Conservation (phyloP, 805 yeast species). For the Sugiyamaella floridensis region DNA sequence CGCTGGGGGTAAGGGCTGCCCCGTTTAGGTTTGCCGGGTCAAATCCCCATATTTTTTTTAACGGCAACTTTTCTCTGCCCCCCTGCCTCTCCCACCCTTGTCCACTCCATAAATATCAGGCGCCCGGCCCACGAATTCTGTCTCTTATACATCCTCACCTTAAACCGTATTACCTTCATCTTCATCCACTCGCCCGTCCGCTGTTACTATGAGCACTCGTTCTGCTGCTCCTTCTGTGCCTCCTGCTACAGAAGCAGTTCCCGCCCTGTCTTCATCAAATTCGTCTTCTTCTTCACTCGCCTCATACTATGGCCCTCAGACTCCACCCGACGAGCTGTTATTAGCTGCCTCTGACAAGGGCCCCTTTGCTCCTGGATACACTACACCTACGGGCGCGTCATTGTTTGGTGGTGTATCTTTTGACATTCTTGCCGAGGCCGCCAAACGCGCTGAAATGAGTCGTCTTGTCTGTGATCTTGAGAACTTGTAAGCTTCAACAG, state of each 20-base stretch:
- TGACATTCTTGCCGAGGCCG: constrained; percentile 30
- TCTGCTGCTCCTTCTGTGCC: not conserved
- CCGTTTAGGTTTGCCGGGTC: no score
- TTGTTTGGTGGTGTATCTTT: constrained; percentile 3
- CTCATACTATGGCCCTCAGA: not conserved
- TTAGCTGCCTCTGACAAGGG: not conserved
- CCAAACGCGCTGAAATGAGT: constrained; percentile 29
- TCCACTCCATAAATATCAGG: no score
- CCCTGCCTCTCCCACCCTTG: no score
- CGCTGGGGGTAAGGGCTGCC: no score
- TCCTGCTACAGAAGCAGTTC: not conserved
- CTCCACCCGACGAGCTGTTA: not conserved
- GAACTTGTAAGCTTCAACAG: constrained; percentile 2
- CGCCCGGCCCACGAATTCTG: no score
- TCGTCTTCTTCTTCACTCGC: not conserved
- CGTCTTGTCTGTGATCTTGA: constrained; percentile 24
- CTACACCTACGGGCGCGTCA: constrained; percentile 4
- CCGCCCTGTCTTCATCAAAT: not conserved
- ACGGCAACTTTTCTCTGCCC: no score
- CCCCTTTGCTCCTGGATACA: constrained; percentile 5
- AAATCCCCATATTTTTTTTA: no score
- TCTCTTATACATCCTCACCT: no score
- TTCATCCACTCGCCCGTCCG: not conserved
- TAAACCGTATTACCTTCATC: not conserved
- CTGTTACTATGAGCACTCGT: not conserved